phyloP scores from a whole-genome alignment of 495 filamentous ascomycete genomes.

The Lasiosphaeria miniovina region DNA sequence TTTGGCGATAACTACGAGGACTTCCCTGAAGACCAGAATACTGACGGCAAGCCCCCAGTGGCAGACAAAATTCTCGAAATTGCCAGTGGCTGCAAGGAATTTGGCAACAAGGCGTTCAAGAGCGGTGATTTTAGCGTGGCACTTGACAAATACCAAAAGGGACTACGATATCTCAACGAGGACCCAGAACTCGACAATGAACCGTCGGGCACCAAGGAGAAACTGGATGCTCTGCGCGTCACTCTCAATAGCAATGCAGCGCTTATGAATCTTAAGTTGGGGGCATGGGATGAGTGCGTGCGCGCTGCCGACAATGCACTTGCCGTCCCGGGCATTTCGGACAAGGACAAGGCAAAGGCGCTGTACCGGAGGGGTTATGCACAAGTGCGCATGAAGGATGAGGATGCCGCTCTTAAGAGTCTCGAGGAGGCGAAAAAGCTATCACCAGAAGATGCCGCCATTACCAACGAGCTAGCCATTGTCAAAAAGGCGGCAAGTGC shows the following conservation, averaged over 20 bases:
- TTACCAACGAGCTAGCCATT: constrained; percentile 67
- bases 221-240: constrained; percentile 61
- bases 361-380: constrained; percentile 79
- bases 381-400: constrained; percentile 70
- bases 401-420: constrained; percentile 76
- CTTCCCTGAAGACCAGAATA: constrained; percentile 77
- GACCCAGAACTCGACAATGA: constrained; percentile 72
- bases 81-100: constrained; percentile 83
- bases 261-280: constrained; percentile 71
- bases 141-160: constrained; percentile 96
- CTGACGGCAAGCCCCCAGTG: constrained; percentile 49
- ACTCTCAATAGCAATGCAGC: constrained; percentile 43
- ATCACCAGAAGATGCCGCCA: constrained; percentile 71
- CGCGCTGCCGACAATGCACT: constrained; percentile 71
- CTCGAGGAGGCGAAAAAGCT: constrained; percentile 73
- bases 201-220: constrained; percentile 58
- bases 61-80: constrained; percentile 71
- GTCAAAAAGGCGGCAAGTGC: constrained; percentile 74
- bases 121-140: constrained; percentile 62
- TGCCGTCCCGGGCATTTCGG: constrained; percentile 58
- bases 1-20: constrained; percentile 95
- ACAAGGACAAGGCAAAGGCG: constrained; percentile 85
- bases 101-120: constrained; percentile 92
- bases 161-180: constrained; percentile 89
- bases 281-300: constrained; percentile 64